Evolutionary conservation across 805 yeast species (phyloP), one percentile per base, ranked within the genome.

Genomic region (Saccharomyces mikatae): DNA sequence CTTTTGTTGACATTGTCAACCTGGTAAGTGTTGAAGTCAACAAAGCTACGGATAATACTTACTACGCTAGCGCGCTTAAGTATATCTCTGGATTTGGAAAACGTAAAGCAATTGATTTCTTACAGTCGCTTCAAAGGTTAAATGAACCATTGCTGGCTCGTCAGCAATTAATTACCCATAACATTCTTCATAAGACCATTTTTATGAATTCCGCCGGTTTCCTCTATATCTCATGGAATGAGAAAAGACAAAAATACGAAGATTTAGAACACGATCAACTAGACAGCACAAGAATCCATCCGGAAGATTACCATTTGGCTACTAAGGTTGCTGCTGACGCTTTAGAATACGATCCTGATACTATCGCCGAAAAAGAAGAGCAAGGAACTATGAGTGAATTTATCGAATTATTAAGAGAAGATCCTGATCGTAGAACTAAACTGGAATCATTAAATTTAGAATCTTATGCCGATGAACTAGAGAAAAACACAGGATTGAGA

Each of bases 281-380:
- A 61, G 99, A 94, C 70, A 91, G 94, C 51, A 94, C 99, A 0
- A 81, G 99, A 73, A 90, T 94, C 49, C 99, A 94, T 64, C 98
- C 98, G 6, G 98, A 94, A 71, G 99, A 94, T 72, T 94, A 94
- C 69, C 96, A 89, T 59, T 77, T 94, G 61, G 98, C 97, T 2
- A 82, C 94, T 51, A 94, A 94, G 69, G 94, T 94, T 91, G 98
- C 97, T 6, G 94, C 96, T 1, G 99, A 94, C 75, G 98, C 99
- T 1, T 78, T 94, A 60, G 99, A 92, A 68, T 79, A 91, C 59
- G 97, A 90, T 63, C 99, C 95, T 64, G 98, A 92, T 70, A 96
- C 90, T 60, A 77, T 88, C 64, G 86, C 84, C 2, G 91, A 86
- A 54, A 69, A 69, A 56, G 73, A 70, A 57, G 70, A 67, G 24